Base-by-base conservation (phyloP, 2,329 filamentous ascomycete species). In the Thermomyces lanuginosus region DNA sequence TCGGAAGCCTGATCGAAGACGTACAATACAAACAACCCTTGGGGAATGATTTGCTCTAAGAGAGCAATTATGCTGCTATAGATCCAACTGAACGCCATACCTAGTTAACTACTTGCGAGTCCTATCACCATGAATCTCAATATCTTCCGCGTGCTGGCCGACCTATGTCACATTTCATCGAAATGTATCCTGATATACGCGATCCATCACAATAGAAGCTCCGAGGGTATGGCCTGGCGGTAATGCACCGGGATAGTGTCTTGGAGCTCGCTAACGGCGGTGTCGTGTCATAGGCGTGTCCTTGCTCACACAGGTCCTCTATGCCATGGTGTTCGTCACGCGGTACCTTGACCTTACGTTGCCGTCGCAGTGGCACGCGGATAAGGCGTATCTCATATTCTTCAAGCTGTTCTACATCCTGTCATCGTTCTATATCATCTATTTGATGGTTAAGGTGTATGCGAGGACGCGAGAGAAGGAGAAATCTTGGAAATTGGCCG, bases 111-210 rank as follows among this genome's bases (percentile, higher is more conserved):
- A n/a, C n/a, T n/a, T n/a, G n/a, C n/a, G n/a, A n/a, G n/a, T n/a
- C n/a, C 24, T 22, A 24, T 20, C 23, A 11, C n/a, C 26, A 22
- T 18, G 24, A n/a, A 8, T 12, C 8, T 18, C 22, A 44, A 36
- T 27, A 36, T 46, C 33, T 75, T 92, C 56, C 79, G 82, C 44
- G 67, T 91, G 44, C 52, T 82, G 43, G 86, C 71, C 48, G 86
- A 95, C 51, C 55, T 86, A 42, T 81, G 78, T 44, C 86, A 95
- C 50, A 70, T 81, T 23, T 63, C 72, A 25, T 89, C 83, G 31
- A 93, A 92, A 66, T 72, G 75, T 51, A 89, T 93, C 47, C 66
- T 93, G 42, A 82, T 93, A 57, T 79, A 75, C 60, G 74, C 83
- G 29, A 92, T 93, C 44, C 82, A 92, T 56, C 69, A 70, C 39